A percentile compares a stretch with the other conserved stretches of the same genome.
These are phyloP conservation scores for Erysiphe pisi DNA, from an alignment of 2,329 filamentous ascomycete genomes.

Conservation along the genomic window DNA sequence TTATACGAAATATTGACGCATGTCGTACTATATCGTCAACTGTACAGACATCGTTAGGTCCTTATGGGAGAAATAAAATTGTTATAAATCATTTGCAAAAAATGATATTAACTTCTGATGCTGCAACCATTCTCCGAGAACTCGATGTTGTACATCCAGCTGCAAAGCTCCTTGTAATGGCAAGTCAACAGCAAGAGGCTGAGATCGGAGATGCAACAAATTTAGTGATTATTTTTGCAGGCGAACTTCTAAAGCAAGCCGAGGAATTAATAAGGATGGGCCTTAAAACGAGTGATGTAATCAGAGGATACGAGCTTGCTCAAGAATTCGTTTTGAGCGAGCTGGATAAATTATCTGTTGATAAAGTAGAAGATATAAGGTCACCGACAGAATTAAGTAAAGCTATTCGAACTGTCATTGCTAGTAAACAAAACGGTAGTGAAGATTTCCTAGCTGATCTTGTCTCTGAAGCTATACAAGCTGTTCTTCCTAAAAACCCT, in stretches of 20 bases:
- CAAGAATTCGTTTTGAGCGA: constrained; percentile 75
- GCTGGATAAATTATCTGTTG: constrained; percentile 79
- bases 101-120: constrained; percentile 98
- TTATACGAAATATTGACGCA: constrained; percentile 96
- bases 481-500: constrained; percentile 91
- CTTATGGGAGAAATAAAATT: constrained; percentile 98
- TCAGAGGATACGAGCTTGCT: constrained; percentile 89
- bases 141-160: constrained; percentile 97
- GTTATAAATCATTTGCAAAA: constrained; percentile 99
- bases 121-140: constrained; percentile 92
- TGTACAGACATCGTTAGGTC: constrained; percentile 91
- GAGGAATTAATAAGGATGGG: constrained; percentile 96
- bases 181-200: constrained; percentile 94
- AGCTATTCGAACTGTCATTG: constrained; percentile 88
- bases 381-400: constrained; percentile 79
- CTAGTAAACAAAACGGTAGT: constrained; percentile 89
- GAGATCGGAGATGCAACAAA: constrained; percentile 99
- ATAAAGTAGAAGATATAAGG: constrained; percentile 76
- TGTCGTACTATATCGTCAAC: constrained; percentile 92
- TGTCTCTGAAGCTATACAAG: constrained; percentile 73
- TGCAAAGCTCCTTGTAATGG: constrained; percentile 96
- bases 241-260: constrained; percentile 91
- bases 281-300: constrained; percentile 95
- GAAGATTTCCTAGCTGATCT: constrained; percentile 79
- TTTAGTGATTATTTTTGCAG: constrained; percentile 88